Conservation (phyloP, 108 stramenopile species). For the Cyclotella kingstonii region DNA sequence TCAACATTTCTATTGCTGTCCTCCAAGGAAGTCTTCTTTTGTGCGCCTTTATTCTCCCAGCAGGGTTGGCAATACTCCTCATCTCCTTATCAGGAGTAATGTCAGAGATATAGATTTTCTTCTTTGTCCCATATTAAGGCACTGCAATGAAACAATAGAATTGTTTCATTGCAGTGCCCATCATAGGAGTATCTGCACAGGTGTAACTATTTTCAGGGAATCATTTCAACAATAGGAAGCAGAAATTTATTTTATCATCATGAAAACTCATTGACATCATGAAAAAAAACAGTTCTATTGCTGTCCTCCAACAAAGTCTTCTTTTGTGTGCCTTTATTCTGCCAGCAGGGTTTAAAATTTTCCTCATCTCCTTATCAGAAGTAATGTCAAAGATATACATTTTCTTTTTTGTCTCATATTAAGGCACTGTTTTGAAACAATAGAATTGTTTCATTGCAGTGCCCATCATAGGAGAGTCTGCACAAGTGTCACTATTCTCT, state of each 20-base stretch:
- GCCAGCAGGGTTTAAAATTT: slow-evolving; percentile 21
- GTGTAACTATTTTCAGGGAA: slow-evolving; percentile 21
- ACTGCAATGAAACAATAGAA: slow-evolving; percentile 65
- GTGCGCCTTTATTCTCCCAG: slow-evolving; percentile 13
- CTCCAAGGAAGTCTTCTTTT: slow-evolving; percentile 68
- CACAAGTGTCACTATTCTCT: slow-evolving; percentile 46
- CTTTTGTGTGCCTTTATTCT: slow-evolving; percentile 27
- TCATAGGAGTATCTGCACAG: slow-evolving; percentile 69
- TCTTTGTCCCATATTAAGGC: slow-evolving; percentile 38
- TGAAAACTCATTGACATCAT: background rate
- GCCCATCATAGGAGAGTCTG: slow-evolving; percentile 77
- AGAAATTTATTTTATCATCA: background rate
- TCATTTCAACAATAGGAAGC: slow-evolving; percentile 33
- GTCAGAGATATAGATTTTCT: slow-evolving; percentile 58
- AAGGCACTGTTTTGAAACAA: slow-evolving; percentile 65
- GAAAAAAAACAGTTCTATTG: slow-evolving; percentile 59
- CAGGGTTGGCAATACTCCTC: slow-evolving; percentile 21
- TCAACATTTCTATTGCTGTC: slow-evolving; percentile 56
- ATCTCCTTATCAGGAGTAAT: slow-evolving; percentile 37
- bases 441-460: slow-evolving; percentile 41
- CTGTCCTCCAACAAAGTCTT: slow-evolving; percentile 71
- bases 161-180: slow-evolving; percentile 62
- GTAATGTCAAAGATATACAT: slow-evolving; percentile 46
- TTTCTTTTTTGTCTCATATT: slow-evolving; percentile 58
- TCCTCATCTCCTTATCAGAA: slow-evolving; percentile 28